Percentiles rank a stretch among this genome's conserved stretches.
These are phyloP conservation scores for Pilobolus umbonatus DNA, from an alignment of 192 early-diverging fungal genomes.

Conservation along the genomic window DNA sequence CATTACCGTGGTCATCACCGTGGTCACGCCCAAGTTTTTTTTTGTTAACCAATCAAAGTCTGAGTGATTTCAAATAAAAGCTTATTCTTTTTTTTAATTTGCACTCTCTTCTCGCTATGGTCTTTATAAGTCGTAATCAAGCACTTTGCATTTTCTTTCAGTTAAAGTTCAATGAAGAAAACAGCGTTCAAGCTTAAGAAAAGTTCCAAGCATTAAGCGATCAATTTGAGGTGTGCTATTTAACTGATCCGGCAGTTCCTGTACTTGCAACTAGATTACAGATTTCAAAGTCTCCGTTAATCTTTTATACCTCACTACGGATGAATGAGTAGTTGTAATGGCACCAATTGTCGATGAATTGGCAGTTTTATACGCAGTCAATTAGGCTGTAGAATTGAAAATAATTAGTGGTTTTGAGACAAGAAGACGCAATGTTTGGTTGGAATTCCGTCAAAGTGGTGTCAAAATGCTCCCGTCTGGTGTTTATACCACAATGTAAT, in stretches of 20 bases:
- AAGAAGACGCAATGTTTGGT: too few species aligned
- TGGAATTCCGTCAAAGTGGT: too few species aligned
- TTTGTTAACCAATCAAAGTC: conserved; percentile 5
- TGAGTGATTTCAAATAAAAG: background rate
- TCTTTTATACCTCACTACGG: too few species aligned
- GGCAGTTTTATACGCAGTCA: too few species aligned
- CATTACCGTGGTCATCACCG: conserved; percentile 1
- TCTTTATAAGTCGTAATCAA: conserved; percentile 6
- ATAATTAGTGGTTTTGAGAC: too few species aligned
- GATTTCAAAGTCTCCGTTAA: too few species aligned
- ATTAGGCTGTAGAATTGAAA: too few species aligned
- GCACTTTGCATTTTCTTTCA: conserved; percentile 7
- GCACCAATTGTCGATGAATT: too few species aligned
- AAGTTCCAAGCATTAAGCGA: conserved; percentile 5
- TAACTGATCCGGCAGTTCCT: conserved; percentile 6
- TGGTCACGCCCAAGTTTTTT: background rate
- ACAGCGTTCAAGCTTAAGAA: conserved; percentile 8
- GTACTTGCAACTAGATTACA: too few species aligned
- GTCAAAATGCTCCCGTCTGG: too few species aligned
- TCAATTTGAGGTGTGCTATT: conserved; percentile 1
- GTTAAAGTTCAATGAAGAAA: conserved; percentile 12
- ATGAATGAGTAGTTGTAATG: too few species aligned
- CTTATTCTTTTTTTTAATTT: background rate
- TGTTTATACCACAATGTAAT: too few species aligned
- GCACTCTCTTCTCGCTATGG: background rate